A percentile compares a stretch with the other conserved stretches of the same genome.
phyloP scores from a whole-genome alignment of 2,329 filamentous ascomycete species.

The Amauroascus niger region DNA sequence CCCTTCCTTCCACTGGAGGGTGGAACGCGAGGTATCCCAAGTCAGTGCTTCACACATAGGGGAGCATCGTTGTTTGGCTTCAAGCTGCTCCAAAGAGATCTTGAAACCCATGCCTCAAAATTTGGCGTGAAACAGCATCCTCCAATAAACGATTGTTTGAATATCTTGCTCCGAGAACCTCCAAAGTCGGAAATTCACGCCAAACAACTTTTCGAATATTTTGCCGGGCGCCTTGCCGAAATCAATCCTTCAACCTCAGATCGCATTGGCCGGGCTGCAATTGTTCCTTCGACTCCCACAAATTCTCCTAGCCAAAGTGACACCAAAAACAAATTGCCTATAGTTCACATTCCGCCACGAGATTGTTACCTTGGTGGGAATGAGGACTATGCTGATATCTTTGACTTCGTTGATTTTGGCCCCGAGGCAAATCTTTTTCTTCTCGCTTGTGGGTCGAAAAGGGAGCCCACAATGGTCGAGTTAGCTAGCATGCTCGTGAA shows the following conservation, averaged over 20 bases:
- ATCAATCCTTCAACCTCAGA: constrained; percentile 53
- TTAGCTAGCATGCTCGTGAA: constrained; percentile 73
- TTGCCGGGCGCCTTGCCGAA: constrained; percentile 66
- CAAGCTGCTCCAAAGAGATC: constrained; percentile 60
- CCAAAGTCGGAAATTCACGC: constrained; percentile 60
- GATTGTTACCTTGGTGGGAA: constrained; percentile 69
- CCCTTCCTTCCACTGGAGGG: constrained; percentile 65
- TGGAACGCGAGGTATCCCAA: constrained; percentile 58
- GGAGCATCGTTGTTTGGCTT: constrained; percentile 70
- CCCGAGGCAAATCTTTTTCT: constrained; percentile 79
- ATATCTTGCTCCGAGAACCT: constrained; percentile 60
- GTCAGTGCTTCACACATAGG: constrained; percentile 72
- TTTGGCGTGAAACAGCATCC: constrained; percentile 82
- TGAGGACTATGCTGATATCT: constrained; percentile 73
- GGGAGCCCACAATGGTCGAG: constrained; percentile 78
- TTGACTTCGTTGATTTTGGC: constrained; percentile 95
- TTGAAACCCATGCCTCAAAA: constrained; percentile 72
- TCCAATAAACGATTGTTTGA: constrained; percentile 64
- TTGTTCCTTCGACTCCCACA: constrained; percentile 56
- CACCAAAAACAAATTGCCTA: constrained; percentile 38
- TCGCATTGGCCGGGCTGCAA: constrained; percentile 53
- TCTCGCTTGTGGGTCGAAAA: constrained; percentile 78
- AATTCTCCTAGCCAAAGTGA: constrained; percentile 18
- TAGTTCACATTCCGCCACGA: constrained; percentile 54
- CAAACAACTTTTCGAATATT: constrained; percentile 67